These are phyloP conservation scores for Candida germanica DNA, from an alignment of 805 yeast species.

Conservation along the genomic window DNA sequence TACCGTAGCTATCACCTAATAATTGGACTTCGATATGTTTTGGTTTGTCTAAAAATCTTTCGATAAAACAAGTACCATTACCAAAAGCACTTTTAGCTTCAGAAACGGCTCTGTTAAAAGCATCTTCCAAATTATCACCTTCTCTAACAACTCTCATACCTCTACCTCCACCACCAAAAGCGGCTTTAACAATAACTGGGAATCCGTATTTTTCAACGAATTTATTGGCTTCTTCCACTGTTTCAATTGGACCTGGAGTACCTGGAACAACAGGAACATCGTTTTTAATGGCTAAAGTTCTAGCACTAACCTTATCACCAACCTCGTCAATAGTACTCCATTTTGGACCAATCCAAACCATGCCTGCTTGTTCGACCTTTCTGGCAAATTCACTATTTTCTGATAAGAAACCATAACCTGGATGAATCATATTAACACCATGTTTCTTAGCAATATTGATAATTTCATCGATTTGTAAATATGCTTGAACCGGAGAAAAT, in stretches of 20 bases:
- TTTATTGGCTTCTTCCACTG: constrained; percentile 69
- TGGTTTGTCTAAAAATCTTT: constrained; percentile 91
- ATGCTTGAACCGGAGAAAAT: constrained; percentile 93
- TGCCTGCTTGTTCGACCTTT: constrained; percentile 86
- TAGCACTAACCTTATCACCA: constrained; percentile 95
- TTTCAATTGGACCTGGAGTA: constrained; percentile 92
- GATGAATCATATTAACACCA: constrained; percentile 82
- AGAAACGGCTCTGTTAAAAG: constrained; percentile 87
- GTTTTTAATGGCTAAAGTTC: constrained; percentile 77
- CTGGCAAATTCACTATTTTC: constrained; percentile 90
- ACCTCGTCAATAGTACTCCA: constrained; percentile 85
- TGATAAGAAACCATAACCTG: constrained; percentile 67
- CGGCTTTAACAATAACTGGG: constrained; percentile 98
- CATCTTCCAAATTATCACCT: constrained; percentile 90
- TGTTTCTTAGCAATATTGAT: constrained; percentile 56
- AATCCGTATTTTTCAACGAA: constrained; percentile 84
- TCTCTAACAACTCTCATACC: constrained; percentile 99
- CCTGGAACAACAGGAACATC: constrained; percentile 96
- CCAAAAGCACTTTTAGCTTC: constrained; percentile 97
- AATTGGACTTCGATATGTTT: constrained; percentile 97
- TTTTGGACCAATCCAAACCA: constrained; percentile 95
- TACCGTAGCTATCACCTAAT: constrained; percentile 90
- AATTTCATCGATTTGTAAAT: constrained; percentile 92
- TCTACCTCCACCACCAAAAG: constrained; percentile 99
- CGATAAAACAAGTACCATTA: constrained; percentile 97